Evolutionary conservation across 2,329 filamentous ascomycete species (phyloP), one percentile per base, ranked within the genome.

Genomic region (Whalleya microplaca): DNA sequence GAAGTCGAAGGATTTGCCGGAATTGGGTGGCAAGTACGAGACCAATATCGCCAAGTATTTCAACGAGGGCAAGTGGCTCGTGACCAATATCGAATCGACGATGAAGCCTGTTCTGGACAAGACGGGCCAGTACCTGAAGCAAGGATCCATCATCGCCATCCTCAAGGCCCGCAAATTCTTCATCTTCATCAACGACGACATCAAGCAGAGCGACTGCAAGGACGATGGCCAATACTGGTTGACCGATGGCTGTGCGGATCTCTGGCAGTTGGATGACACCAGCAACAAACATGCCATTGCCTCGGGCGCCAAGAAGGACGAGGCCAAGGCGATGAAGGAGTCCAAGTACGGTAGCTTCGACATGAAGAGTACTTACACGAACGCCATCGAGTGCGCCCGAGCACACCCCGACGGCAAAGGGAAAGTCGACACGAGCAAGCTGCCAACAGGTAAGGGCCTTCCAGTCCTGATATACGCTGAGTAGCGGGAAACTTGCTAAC

Each of bases 41-140:
- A 45, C 20, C 43, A 45, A 27, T 20, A 45, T 45, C 43, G 43
- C 43, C 43, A 45, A 45, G 43, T 45, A 45, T 18, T 45, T 45
- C 21, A 21, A 27, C 12, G 21, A 8, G 3, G 43, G 43, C 43
- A 23, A n/a, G 43, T 45, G 20, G 19, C 21, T 45, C 19, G 21
- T 45, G 14, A 21, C 19, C 43, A 45, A 45, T 18, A 45, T 45
- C 43, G 43, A 45, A 14, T 14, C 23, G 16, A 20, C 23, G 43
- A 23, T 16, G 21, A 3, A 21, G 43, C 43, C 43, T 21, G 20
- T 45, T 20, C 43, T 45, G 6, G 43, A 45, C 43, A 45, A 27
- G 3, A 27, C n/a, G 20, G 43, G 6, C 43, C 18, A 45, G 43
- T 45, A 21, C 43, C 43, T 45, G 19, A 21, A 45, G 43, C 43